Evolutionary conservation across 257 asterid species (phyloP), one percentile per base, ranked within the genome.

Genomic region (Thymus quinquecostatus): DNA sequence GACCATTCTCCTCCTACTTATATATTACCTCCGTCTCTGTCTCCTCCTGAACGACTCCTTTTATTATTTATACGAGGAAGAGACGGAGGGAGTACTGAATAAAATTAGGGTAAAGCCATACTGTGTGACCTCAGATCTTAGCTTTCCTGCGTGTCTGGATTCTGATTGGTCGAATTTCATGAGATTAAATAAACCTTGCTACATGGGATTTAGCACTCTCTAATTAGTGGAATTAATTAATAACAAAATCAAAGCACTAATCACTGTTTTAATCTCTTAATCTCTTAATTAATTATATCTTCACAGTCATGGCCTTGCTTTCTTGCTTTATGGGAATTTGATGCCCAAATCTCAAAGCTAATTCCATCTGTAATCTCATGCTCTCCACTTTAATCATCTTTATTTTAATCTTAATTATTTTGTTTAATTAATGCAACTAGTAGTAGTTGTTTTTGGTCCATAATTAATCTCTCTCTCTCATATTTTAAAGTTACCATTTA

Each of bases 271-370:
- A 38, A 38, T 38, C 6, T 38, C 41, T 38, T 38, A 38, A 21
- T 21, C 21, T 21, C 21, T 28, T 59, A 12, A 12, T 61, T 75
- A 60, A 55, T 71, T 21, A 45, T 69, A 69, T 70, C 38, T 47
- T 50, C 50, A 21, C 21, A 62, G 36, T 66, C 62, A 63, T 45
- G 64, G n/a, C 57, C 70, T 36, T 44, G 50, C 59, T 63, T 58
- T 68, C 38, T 69, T 64, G 77, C 81, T 80, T 71, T 80, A 72
- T 71, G 64, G 78, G 66, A 68, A 71, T 75, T 71, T 54, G 77
- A 79, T 66, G 61, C 76, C 61, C 54, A 75, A 67, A 12, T 59
- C 76, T 69, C 66, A 63, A 70, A 73, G 21, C 69, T 51, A 21
- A 21, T 48, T 64, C 68, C 76, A 33, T 63, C 54, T 30, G 33